Evolutionary conservation across 176 grass and related monocot genomes (phyloP), one percentile per base, ranked within the genome.

Genomic region (Zizania latifolia): DNA sequence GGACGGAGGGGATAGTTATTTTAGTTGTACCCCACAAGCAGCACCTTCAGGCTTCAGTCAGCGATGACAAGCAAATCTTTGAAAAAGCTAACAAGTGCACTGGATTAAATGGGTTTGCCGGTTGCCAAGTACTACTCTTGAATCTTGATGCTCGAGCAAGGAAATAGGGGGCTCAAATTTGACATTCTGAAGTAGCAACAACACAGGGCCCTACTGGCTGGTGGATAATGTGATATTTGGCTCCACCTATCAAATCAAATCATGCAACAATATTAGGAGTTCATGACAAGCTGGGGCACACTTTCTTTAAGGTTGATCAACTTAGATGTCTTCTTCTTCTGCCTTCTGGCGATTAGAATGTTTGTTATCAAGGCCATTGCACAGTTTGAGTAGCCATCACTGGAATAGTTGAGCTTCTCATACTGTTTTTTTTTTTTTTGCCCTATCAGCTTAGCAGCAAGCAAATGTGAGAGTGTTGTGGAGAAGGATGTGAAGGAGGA

Each of bases 21-120:
- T 50, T 50, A n/a, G 46, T 50, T 50, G 7, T 53, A 53, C 48
- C 48, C 48, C 19, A 53, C n/a, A 8, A 2, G 48, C 19, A 21
- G 8, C 48, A 21, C 19, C 48, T 2, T n/a, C n/a, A n/a, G n/a
- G n/a, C 48, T 4, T 36, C 34, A 53, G 48, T 51, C 19, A 51
- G 46, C 21, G 17, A 51, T 53, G 48, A 53, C 48, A 53, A 62
- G 39, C 36, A 75, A 75, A 75, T 75, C 72, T 60, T 57, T 14
- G 37, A 38, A 60, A 60, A 60, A 74, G 71, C 30, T 59, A 56
- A 56, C 10, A 30, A 40, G 55, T 10, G n/a, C 54, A 31, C 40
- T 40, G 71, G 71, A 74, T 74, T 30, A 74, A 41, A 43, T 41
- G 35, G 71, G 4, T 43, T 59, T 38, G 15, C 43, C 62, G 13